These are phyloP conservation scores for Stagonosporopsis cucurbitacearum DNA, from an alignment of 2,329 filamentous ascomycete species.

Conservation along the genomic window DNA sequence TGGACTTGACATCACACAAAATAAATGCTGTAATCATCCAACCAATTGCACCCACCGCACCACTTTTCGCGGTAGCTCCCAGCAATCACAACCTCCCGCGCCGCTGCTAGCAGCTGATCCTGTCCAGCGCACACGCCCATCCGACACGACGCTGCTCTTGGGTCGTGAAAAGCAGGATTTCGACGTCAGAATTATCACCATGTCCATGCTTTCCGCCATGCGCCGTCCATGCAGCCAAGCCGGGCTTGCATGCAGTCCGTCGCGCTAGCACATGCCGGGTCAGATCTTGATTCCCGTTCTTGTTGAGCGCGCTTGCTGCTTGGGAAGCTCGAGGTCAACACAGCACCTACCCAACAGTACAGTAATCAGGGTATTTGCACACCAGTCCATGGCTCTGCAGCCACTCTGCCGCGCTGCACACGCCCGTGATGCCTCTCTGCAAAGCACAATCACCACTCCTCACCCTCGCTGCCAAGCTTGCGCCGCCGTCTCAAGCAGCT, in stretches of 20 bases:
- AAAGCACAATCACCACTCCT: conserved; percentile 10
- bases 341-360: too few species aligned
- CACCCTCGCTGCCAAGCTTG: conserved; percentile 19
- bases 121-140: not conserved
- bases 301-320: conserved; percentile 10
- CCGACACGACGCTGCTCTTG: not conserved
- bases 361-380: too few species aligned
- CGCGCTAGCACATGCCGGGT: conserved; percentile 16
- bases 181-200: conserved; percentile 10
- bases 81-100: conserved; percentile 7
- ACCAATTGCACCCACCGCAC: conserved; percentile 11
- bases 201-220: conserved; percentile 17
- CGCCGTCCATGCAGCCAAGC: conserved; percentile 25
- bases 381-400: conserved; percentile 11
- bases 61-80: conserved; percentile 17
- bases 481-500: conserved; percentile 37
- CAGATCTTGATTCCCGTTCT: conserved; percentile 18
- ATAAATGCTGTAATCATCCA: too few species aligned
- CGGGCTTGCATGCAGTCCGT: conserved; percentile 10
- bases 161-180: conserved; percentile 19
- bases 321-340: not conserved
- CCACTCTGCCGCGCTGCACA: conserved; percentile 6
- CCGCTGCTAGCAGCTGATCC: conserved; percentile 4
- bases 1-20: conserved; percentile 38
- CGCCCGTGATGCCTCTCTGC: not conserved